Evolutionary conservation across 225 moss, liverwort and hornwort species (phyloP), one percentile per base, ranked within the genome.

Genomic region (Asterella californica): DNA sequence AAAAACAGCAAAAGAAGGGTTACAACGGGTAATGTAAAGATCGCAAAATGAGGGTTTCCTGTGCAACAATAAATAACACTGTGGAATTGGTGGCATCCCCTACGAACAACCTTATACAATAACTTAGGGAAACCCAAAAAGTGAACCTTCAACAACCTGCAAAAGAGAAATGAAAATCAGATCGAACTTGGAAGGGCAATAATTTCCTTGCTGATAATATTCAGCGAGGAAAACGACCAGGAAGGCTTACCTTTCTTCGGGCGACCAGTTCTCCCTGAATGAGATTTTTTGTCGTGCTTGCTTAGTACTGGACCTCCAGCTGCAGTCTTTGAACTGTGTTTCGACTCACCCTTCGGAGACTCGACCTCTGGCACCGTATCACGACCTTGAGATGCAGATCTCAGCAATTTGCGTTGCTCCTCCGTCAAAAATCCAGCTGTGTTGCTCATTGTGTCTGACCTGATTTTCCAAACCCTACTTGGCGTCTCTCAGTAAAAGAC

Each of bases 391-490:
- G 96, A 97, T 30, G 87, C 85, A 70, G 96, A 92, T 75, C 93
- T 84, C 89, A 97, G 83, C 88, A 97, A 85, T 82, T 91, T 91
- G 70, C 96, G 91, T 88, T 97, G 96, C 87, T 94, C 96, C 45
- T 94, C 94, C 24, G 96, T 97, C 83, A 97, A 82, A 79, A 97
- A 94, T 22, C 93, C 94, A 75, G 91, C 83, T 70, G 93, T 83
- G 68, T 87, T 74, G 83, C 91, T 89, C 95, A 95, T 95, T 27
- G 14, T 80, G 72, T 59, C 30, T 54, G 15, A 76, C 37, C 21
- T 46, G 46, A 76, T 76, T 49, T 15, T 37, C 38, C 25, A 60
- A 46, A 68, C 54, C 64, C 57, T 47, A n/a, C 72, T 79, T 52
- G 70, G 65, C 15, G 63, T 30, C 66, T 47, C 17, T 66, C 78